Base-by-base conservation (phyloP, 352 stramenopile species). In the Halophytophthora batemanensis region DNA sequence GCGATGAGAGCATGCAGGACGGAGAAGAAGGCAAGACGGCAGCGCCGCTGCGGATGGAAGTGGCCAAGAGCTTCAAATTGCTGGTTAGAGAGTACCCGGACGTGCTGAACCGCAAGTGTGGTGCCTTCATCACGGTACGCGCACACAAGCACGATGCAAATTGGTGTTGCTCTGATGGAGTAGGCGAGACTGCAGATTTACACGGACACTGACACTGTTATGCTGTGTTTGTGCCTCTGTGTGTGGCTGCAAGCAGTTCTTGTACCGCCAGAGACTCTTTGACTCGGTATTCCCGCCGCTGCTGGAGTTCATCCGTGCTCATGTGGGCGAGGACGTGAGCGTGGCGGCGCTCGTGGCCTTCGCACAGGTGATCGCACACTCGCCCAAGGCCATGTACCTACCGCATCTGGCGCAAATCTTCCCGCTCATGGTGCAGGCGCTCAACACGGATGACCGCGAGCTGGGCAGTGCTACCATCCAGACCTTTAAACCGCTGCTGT, bases 71-170 rank as follows among this genome's bases (percentile, higher is more conserved):
- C 45, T 92, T 94, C 43, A 77, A 89, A 50, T 51, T 92, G 40
- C 64, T 94, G 23, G 71, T 94, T 43, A 86, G 69, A 7, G 84
- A 94, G 53, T 84, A 76, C 31, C 71, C 77, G 0, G 82, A 94
- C 45, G 82, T 90, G 36, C 69, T 94, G 18, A 93, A 90, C 59
- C 80, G 80, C 56, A 92, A 92, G 55, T 93, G 82, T 35, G 82
- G 82, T 22, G 84, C 84, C 12, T 69, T 75, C 33, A 90, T 91
- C 55, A 93, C 63, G 64, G 84, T 94, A 78, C 57, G 49, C n/a
- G n/a, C n/a, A n/a, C n/a, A n/a, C n/a, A n/a, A n/a, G n/a, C n/a
- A n/a, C n/a, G n/a, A n/a, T n/a, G n/a, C n/a, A n/a, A n/a, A n/a
- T n/a, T n/a, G n/a, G n/a, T n/a, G n/a, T n/a, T n/a, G n/a, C n/a